Evolutionary conservation across 2,329 filamentous ascomycete genomes (phyloP).

Genomic region (Plectosphaerella sp.): DNA sequence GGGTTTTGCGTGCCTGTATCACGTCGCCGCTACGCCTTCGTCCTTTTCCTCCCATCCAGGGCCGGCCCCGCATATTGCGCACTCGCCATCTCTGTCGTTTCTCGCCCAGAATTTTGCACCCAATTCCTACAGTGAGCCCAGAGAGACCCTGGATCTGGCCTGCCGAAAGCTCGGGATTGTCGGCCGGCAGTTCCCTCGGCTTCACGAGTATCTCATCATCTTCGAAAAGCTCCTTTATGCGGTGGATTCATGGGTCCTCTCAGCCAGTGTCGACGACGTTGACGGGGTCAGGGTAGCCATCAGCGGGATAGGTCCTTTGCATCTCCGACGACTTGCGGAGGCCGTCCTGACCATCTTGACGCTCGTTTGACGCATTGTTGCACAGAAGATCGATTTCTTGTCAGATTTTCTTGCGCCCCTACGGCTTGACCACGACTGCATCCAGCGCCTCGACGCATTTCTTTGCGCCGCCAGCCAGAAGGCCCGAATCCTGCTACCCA

Average conservation of each 20-base stretch:
- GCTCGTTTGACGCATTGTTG: neutral
- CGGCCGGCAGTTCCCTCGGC: constrained; percentile 5
- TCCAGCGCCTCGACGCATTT: neutral
- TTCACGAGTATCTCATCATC: constrained; percentile 2
- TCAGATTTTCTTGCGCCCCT: neutral
- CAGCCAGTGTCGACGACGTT: neutral
- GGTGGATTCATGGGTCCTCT: neutral
- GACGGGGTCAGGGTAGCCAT: neutral
- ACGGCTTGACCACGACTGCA: neutral
- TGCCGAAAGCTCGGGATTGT: constrained; percentile 6
- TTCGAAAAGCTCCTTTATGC: neutral
- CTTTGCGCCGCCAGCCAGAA: neutral
- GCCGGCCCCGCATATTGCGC: no score
- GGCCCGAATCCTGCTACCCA: constrained; percentile 13
- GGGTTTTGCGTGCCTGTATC: neutral
- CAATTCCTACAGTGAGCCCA: neutral
- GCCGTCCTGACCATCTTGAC: neutral
- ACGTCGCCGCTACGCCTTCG: neutral
- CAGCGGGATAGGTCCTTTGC: neutral
- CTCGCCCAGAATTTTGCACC: no score
- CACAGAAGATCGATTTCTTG: no score
- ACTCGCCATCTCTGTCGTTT: neutral
- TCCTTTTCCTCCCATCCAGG: neutral
- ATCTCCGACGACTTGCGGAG: neutral
- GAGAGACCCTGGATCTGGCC: neutral